Conservation (phyloP, 2,329 filamentous ascomycete species). For the Botrytis galanthina region DNA sequence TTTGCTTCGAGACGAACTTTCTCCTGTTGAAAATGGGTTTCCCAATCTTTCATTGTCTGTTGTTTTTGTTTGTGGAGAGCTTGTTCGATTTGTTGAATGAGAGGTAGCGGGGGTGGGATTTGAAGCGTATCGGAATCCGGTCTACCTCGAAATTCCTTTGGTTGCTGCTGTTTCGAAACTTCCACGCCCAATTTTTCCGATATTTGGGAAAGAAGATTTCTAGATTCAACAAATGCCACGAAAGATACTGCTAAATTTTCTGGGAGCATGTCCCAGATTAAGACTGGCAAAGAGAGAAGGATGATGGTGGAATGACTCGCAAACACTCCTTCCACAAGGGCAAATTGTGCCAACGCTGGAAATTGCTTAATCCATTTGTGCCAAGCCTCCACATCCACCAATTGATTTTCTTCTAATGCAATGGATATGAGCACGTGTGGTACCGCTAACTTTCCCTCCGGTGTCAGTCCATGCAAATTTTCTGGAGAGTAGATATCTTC, state of each 20-base stretch:
- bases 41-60: constrained; percentile 18
- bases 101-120: constrained; percentile 16
- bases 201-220: constrained; percentile 21
- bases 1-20: constrained; percentile 18
- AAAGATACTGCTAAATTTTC: constrained; percentile 58
- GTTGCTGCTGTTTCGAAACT: constrained; percentile 2
- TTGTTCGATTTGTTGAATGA: constrained; percentile 21
- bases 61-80: constrained; percentile 21
- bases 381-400: constrained; percentile 57
- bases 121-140: constrained; percentile 20
- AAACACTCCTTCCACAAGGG: constrained; percentile 60
- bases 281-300: constrained; percentile 56
- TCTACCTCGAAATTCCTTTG: constrained; percentile 8
- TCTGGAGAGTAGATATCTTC: constrained; percentile 19
- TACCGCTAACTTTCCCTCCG: constrained; percentile 20
- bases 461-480: constrained; percentile 13
- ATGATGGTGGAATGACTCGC: constrained; percentile 60
- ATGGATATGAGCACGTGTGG: constrained; percentile 62
- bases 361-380: constrained; percentile 56
- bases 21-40: constrained; percentile 16
- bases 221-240: constrained; percentile 56
- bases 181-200: constrained; percentile 8
- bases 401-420: constrained; percentile 56
- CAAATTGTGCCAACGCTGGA: constrained; percentile 57
- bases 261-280: constrained; percentile 58